Evolutionary conservation across 2,329 filamentous ascomycete genomes (phyloP).

Genomic region (Pseudogymnoascus sp.): DNA sequence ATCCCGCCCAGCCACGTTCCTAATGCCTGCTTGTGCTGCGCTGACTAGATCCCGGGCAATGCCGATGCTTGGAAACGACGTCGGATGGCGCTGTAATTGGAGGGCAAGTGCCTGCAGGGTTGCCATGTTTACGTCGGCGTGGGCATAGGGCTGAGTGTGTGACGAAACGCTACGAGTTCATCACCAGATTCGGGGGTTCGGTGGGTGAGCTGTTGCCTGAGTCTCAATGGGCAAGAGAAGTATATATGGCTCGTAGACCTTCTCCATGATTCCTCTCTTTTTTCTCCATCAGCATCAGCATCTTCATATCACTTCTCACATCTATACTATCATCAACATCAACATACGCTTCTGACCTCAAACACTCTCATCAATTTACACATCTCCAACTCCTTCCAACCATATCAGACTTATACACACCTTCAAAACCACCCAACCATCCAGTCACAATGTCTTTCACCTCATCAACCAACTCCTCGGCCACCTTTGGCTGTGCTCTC

Average conservation of each 20-base stretch:
- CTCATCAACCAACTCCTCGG: neutral
- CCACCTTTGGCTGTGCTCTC: neutral
- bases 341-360: neutral
- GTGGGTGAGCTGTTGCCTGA: neutral
- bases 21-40: neutral
- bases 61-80: neutral
- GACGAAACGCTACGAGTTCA: neutral
- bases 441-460: neutral
- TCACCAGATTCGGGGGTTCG: neutral
- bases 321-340: neutral
- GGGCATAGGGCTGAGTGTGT: conserved; percentile 4
- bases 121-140: conserved; percentile 4
- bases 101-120: neutral
- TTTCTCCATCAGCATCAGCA: conserved; percentile 1
- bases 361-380: neutral
- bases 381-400: neutral
- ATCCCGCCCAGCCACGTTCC: conserved; percentile 2
- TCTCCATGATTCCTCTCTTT: neutral
- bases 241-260: neutral
- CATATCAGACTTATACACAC: neutral
- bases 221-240: neutral
- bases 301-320: conserved; percentile 6
- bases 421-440: neutral
- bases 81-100: neutral
- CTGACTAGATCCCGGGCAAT: conserved; percentile 4